A percentile compares a stretch with the other conserved stretches of the same genome.
Conservation (phyloP, 345 rosid genomes). For the Viola odorata region DNA sequence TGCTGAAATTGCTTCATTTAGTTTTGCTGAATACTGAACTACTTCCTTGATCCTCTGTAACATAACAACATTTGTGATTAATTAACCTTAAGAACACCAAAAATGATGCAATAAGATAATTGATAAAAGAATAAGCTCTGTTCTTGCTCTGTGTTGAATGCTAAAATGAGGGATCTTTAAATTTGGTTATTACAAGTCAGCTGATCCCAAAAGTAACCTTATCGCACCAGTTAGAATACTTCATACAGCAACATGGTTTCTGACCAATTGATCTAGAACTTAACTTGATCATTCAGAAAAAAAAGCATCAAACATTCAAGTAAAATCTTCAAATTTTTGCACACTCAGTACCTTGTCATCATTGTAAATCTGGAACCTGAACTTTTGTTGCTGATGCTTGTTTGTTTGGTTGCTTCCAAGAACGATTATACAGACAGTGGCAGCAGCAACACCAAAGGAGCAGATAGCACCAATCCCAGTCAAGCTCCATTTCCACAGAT, state of each 20-base stretch:
- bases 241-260: too few relatives aligned
- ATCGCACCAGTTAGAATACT: too few relatives aligned
- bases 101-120: background rate
- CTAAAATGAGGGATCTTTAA: too few relatives aligned
- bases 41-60: constrained; percentile 68
- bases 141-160: background rate
- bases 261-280: too few relatives aligned
- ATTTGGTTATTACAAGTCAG: too few relatives aligned
- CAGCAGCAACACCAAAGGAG: constrained; percentile 91
- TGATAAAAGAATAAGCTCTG: background rate
- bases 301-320: too few relatives aligned
- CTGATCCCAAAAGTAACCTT: too few relatives aligned
- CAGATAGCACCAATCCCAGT: constrained; percentile 87
- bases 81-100: background rate
- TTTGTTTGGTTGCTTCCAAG: constrained; percentile 52
- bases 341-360: constrained; percentile 54
- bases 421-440: constrained; percentile 61
- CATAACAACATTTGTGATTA: background rate
- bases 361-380: constrained; percentile 56
- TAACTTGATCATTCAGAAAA: too few relatives aligned
- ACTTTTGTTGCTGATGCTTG: constrained; percentile 43
- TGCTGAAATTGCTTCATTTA: constrained; percentile 64
- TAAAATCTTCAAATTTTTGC: background rate
- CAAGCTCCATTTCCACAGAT: constrained; percentile 74
- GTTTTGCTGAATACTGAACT: constrained; percentile 52